Base-by-base conservation (phyloP, 768 basidiomycete genomes). In the Leucogyrophana mollusca region DNA sequence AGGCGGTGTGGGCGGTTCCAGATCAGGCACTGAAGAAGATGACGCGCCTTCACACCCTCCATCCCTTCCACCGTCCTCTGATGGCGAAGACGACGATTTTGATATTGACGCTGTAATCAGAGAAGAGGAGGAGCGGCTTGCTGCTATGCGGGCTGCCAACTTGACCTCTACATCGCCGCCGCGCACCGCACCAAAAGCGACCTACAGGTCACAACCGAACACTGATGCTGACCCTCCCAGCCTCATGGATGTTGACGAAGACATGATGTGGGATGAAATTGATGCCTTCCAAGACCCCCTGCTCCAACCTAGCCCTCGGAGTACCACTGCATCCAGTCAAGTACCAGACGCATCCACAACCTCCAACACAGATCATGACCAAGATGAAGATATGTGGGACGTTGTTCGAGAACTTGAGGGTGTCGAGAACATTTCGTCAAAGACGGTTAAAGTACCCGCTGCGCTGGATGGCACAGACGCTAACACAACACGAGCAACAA, bases 331-430 rank as follows among this genome's bases (percentile, higher is more conserved):
- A 5, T 18, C 46, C n/a, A n/a, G n/a, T 9, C n/a, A 18, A 10
- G 9, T 9, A 33, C 24, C 24, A 11, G 4, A 8, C 40, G 4
- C 16, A 4, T 11, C 17, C 8, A 17, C 40, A 33, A n/a, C 32
- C 11, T 30, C 40, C 27, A 11, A 16, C 3, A 18, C 22, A 8
- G 14, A 18, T 2, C 45, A 30, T 18, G 61, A 67, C 13, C 77
- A 79, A 5, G 82, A 86, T 25, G 79, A 80, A 34, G 87, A 87
- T 5, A 78, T 89, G 76, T 90, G 90, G 83, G 77, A 82, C 52
- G 71, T 85, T 34, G 66, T 88, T 43, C 57, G 75, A 33, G 80
- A 87, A 57, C 64, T 81, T 25, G 82, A 80, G 60, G 59, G 49
- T 49, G 56, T 36, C 14, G 46, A 46, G 22, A 48, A 51, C 9